phyloP scores from a whole-genome alignment of 176 grass and related monocot genomes.

The Oryza brachyantha region DNA sequence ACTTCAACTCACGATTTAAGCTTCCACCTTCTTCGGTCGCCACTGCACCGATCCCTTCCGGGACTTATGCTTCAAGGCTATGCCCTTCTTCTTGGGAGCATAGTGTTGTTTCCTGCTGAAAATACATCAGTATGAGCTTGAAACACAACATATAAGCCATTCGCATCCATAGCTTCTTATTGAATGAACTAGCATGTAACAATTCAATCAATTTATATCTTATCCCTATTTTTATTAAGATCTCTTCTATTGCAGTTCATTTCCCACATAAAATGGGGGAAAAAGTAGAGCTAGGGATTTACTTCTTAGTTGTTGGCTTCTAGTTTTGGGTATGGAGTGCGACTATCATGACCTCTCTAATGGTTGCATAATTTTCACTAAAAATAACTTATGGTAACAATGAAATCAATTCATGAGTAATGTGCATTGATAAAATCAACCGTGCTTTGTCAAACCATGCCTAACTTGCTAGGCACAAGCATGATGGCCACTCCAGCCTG shows the following conservation, averaged over 20 bases:
- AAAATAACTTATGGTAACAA: background rate
- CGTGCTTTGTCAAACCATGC: background rate
- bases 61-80: slow-evolving; percentile 32
- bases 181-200: background rate
- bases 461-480: background rate
- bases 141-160: background rate
- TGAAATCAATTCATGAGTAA: background rate
- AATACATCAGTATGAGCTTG: background rate
- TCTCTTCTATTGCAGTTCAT: background rate
- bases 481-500: background rate
- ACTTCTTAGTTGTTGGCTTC: background rate
- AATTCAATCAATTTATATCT: background rate
- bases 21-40: slow-evolving; percentile 24
- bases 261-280: background rate
- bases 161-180: background rate
- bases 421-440: background rate
- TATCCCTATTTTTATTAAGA: background rate
- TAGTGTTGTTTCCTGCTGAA: slow-evolving; percentile 32
- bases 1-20: slow-evolving; percentile 16
- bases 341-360: no score
- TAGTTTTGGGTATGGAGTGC: no score
- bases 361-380: no score
- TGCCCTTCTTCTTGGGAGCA: slow-evolving; percentile 34
- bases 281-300: background rate
- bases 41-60: slow-evolving; percentile 14